Base-by-base conservation (phyloP, 2,329 filamentous ascomycete species). In the Acephala macrosclerotiorum region DNA sequence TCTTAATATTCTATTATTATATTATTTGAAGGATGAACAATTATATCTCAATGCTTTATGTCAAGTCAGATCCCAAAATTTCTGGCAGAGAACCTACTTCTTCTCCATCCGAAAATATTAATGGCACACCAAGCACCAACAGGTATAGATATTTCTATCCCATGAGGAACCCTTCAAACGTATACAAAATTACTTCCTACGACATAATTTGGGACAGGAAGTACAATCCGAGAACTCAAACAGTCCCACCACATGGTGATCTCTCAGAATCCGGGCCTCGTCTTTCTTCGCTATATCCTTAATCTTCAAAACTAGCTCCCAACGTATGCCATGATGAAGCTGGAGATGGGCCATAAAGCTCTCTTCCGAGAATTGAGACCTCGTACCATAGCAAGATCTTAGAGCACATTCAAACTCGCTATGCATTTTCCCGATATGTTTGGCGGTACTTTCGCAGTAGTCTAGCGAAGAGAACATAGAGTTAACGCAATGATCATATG, bases 361-460 rank as follows among this genome's bases (percentile, higher is more conserved):
- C 25, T 33, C 33, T 20, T 55, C 51, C 25, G 51, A 55, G 26
- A 55, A 55, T 11, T 55, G 51, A 35, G 51, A 55, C 26, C n/a
- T 55, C 8, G 25, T 33, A 20, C n/a, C n/a, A 6, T 33, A 20
- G 33, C 51, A 55, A 36, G 25, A 33, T 3, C 6, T 36, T 18
- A 55, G 14, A 36, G 51, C 51, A 55, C 51, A 55, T 20, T 55
- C 51, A 22, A 16, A 55, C 25, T 55, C 51, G 18, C 51, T 25
- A 22, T 55, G 51, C 33, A 33, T 20, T 14, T 55, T 55, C 33
- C 51, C 51, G 18, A 55, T 55, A 55, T 55, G 51, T 20, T 20
- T 55, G 9, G 51, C 51, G 8, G 51, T 33, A 36, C 51, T 55
- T 25, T 55, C 51, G 26, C 25, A 55, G 14, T 1, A 18, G 12